Evolutionary conservation across 2,329 filamentous ascomycete species (phyloP).

Genomic region (Neonectria sp.): DNA sequence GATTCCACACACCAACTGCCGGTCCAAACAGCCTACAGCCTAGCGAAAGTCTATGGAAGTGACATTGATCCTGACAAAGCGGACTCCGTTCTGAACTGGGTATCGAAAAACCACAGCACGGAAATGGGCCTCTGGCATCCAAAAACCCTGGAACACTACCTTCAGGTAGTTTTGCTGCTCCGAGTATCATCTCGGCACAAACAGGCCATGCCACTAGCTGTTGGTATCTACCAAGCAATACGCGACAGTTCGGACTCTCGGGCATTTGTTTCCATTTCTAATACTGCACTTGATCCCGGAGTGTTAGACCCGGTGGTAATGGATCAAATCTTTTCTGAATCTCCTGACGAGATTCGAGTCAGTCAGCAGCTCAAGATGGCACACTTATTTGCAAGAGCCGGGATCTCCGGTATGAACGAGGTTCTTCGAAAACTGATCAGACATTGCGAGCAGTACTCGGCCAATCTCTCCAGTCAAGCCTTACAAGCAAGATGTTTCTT

Average conservation of each 20-base stretch:
- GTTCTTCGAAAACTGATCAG: neutral
- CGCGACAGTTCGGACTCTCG: constrained; percentile 24
- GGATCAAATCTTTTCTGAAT: neutral
- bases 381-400: neutral
- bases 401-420: neutral
- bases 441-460: neutral
- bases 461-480: neutral
- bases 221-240: neutral
- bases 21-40: too few relatives aligned
- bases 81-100: too few relatives aligned
- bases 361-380: neutral
- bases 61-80: too few relatives aligned
- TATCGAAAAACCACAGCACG: too few relatives aligned
- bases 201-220: neutral
- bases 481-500: neutral
- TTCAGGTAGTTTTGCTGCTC: neutral
- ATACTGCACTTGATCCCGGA: neutral
- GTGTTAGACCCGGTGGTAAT: neutral
- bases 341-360: neutral
- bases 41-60: too few relatives aligned
- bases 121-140: neutral
- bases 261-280: neutral
- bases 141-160: neutral
- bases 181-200: neutral
- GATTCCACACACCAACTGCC: too few relatives aligned